Conservation (phyloP, 108 stramenopile species). For the Skeletonema marinoi region DNA sequence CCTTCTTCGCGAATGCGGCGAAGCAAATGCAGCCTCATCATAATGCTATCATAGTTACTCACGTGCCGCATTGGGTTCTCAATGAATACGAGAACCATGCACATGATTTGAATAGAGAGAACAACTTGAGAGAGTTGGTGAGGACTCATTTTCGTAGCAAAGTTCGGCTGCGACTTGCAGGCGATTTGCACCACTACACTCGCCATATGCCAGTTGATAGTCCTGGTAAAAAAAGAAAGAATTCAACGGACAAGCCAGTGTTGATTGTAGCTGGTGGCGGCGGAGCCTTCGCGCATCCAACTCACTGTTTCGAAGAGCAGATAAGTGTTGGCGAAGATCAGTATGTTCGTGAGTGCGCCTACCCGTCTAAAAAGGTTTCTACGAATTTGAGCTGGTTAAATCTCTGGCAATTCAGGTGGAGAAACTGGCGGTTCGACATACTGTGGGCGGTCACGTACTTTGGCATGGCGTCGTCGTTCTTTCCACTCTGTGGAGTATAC, state of each 20-base stretch:
- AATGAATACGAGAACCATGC: conserved; percentile 45
- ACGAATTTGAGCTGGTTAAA: conserved; percentile 54
- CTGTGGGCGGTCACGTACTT: conserved; percentile 54
- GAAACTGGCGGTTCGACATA: conserved; percentile 67
- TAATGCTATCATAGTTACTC: conserved; percentile 54
- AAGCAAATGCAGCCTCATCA: conserved; percentile 41
- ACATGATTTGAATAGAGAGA: conserved; percentile 30
- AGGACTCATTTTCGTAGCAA: conserved; percentile 49
- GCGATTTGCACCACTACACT: conserved; percentile 72
- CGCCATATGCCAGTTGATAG: conserved; percentile 44
- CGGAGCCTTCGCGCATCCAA: conserved; percentile 63
- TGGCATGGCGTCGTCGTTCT: conserved; percentile 57
- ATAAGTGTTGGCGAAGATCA: conserved; percentile 51
- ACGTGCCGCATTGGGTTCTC: conserved; percentile 64
- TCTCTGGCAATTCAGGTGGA: conserved; percentile 61
- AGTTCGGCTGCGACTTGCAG: conserved; percentile 58
- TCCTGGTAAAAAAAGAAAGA: neutral
- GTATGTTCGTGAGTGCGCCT: conserved; percentile 52
- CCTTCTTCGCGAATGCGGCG: conserved; percentile 60
- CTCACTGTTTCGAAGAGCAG: conserved; percentile 53
- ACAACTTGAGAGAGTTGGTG: conserved; percentile 58
- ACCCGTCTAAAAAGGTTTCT: conserved; percentile 53
- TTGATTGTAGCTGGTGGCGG: conserved; percentile 68
- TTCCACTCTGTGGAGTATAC: conserved; percentile 67
- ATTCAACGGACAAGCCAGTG: conserved; percentile 27